These are phyloP conservation scores for Aquilaria malaccensis DNA, from an alignment of 345 rosid species.

Conservation along the genomic window DNA sequence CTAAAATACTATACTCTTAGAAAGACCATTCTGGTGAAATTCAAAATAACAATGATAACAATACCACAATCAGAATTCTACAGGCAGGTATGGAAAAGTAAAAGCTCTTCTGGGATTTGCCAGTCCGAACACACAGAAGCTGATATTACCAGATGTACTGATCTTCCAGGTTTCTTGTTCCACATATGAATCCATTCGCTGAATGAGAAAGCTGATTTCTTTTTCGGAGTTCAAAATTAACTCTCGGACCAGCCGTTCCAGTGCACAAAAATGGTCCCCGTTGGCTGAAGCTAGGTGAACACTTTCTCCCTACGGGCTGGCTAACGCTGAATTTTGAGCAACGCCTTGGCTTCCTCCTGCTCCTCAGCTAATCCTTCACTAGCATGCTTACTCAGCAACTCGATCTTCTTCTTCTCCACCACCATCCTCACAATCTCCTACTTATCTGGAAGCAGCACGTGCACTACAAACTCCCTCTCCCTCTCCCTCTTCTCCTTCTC, in stretches of 20 bases:
- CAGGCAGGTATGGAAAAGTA: too few species aligned
- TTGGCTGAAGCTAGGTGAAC: background rate
- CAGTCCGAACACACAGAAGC: too few species aligned
- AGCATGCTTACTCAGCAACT: slow-evolving; percentile 59
- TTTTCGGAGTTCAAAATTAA: background rate
- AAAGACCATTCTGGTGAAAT: too few species aligned
- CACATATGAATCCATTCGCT: too few species aligned
- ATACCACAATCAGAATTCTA: too few species aligned
- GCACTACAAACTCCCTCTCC: slow-evolving; percentile 78
- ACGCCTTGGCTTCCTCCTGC: slow-evolving; percentile 72
- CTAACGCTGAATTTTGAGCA: slow-evolving; percentile 85
- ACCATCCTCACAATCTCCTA: slow-evolving; percentile 97
- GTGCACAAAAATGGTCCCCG: too few species aligned
- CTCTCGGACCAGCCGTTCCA: too few species aligned
- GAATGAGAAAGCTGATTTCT: background rate
- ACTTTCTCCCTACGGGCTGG: background rate
- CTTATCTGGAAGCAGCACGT: slow-evolving; percentile 85
- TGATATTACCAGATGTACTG: too few species aligned
- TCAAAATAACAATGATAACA: too few species aligned
- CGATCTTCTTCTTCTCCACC: slow-evolving; percentile 86
- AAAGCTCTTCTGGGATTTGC: too few species aligned
- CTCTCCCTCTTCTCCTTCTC: slow-evolving; percentile 46
- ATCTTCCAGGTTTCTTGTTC: too few species aligned
- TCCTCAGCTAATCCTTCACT: slow-evolving; percentile 70
- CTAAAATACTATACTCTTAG: too few species aligned